phyloP scores from a whole-genome alignment of 495 filamentous ascomycete species.

The Aspergillus baeticus region DNA sequence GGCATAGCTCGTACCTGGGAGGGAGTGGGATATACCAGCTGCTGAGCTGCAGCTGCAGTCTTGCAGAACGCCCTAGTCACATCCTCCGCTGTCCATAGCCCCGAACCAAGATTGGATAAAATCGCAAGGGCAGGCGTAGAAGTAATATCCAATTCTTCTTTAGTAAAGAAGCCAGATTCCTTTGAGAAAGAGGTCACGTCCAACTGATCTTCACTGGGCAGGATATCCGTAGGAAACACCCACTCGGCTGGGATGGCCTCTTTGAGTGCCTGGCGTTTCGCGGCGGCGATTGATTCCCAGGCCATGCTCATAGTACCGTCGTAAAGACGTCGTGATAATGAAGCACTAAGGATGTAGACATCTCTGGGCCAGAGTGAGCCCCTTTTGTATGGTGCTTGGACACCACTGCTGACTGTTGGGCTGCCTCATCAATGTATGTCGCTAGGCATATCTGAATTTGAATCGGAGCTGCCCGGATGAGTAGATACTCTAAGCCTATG shows the following conservation, averaged over 20 bases:
- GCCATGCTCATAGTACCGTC: background rate
- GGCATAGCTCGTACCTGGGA: no score
- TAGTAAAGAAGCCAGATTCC: constrained; percentile 19
- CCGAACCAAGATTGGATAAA: constrained; percentile 9
- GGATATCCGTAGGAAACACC: constrained; percentile 14
- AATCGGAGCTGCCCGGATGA: no score
- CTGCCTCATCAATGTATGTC: no score
- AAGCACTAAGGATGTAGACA: no score
- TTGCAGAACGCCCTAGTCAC: constrained; percentile 57
- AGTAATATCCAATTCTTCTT: constrained; percentile 16
- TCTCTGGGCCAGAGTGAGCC: no score
- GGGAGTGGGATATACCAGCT: constrained; percentile 31
- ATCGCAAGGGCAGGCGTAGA: constrained; percentile 10
- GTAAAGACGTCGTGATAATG: no score
- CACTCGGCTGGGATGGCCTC: constrained; percentile 14
- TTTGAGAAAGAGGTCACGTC: constrained; percentile 14
- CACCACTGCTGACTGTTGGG: no score
- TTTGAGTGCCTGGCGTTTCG: constrained; percentile 14
- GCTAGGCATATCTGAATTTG: no score
- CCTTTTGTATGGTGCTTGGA: no score
- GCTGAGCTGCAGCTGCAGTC: constrained; percentile 53
- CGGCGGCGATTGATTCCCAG: constrained; percentile 32
- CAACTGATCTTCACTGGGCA: constrained; percentile 14
- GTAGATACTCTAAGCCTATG: no score
- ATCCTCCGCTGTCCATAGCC: constrained; percentile 21